Conservation (phyloP, 2,329 filamentous ascomycete genomes). For the Pestalotiopsis sp. region DNA sequence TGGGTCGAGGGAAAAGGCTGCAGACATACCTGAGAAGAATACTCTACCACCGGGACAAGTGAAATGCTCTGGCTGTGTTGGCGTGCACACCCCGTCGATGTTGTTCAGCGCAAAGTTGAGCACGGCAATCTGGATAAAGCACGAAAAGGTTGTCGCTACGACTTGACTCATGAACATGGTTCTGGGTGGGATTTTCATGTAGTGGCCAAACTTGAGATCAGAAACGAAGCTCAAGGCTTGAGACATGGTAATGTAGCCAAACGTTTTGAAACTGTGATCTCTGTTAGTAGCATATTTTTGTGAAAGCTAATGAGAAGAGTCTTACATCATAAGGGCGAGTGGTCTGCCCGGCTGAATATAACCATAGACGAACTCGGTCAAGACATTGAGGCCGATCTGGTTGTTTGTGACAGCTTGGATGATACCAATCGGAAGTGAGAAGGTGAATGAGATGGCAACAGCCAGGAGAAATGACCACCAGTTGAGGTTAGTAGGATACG, state of each 20-base stretch:
- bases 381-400: slow-evolving; percentile 72
- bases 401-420: slow-evolving; percentile 72
- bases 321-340: slow-evolving; percentile 71
- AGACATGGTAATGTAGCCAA: slow-evolving; percentile 64
- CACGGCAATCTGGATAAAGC: slow-evolving; percentile 66
- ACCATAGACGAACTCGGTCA: slow-evolving; percentile 74
- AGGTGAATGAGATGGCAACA: slow-evolving; percentile 63
- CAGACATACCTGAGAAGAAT: slow-evolving; percentile 58
- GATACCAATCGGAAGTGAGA: slow-evolving; percentile 68
- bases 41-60: slow-evolving; percentile 65
- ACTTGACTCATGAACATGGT: slow-evolving; percentile 66
- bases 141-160: slow-evolving; percentile 66
- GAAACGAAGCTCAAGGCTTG: slow-evolving; percentile 66
- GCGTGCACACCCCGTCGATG: slow-evolving; percentile 66
- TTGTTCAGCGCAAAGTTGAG: slow-evolving; percentile 62
- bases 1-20: background rate
- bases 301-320: background rate
- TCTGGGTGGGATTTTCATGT: slow-evolving; percentile 68
- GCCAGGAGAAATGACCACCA: slow-evolving; percentile 76
- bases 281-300: slow-evolving; percentile 17
- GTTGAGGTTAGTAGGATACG: slow-evolving; percentile 66
- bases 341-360: slow-evolving; percentile 76
- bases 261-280: slow-evolving; percentile 60
- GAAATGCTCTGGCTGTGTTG: slow-evolving; percentile 58
- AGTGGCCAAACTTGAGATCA: slow-evolving; percentile 72